Evolutionary conservation across 2,329 filamentous ascomycete genomes (phyloP), one percentile per base, ranked within the genome.

Genomic region (Paecilomyces fulvus): DNA sequence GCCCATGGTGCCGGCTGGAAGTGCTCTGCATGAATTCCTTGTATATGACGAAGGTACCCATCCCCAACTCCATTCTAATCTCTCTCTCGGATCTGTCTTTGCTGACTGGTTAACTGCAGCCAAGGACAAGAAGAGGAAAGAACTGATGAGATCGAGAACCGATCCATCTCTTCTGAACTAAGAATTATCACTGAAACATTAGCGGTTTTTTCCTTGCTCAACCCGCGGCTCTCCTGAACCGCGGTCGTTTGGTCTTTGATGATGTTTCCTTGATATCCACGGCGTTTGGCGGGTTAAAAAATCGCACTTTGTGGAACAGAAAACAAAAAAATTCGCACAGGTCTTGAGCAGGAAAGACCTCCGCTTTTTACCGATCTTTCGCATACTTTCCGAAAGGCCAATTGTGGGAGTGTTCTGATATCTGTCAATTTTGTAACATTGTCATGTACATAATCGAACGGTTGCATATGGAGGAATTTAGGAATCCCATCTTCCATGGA

Each of bases 1-100:
- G 67, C 94, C 94, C 37, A 97, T 97, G 94, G 94, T 99, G 51
- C 92, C 92, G 3, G 87, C 84, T 43, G 94, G 94, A 37, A 87
- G 83, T 60, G 92, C 82, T 58, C 80, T 99, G 66, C 90, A 97
- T 71, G 94, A 97, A 75, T 96, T 97, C 77, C 80, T 97, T 70
- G 83, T 92, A 17, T 96, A 90, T 75, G 90, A 95, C 72, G 81
- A 85, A 77, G 83, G 84, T 87, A 80, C 25, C 25, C 21, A 21
- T 21, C 21, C 21, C 25, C 25, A 7, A 43, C 6, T 3, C n/a
- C 3, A 43, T 43, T 43, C 33, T 57, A 64, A 56, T 52, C 1
- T 51, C 46, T 43, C n/a, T 21, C 11, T n/a, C n/a, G n/a, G 46
- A 51, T 61, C 52, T 12, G 30, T 49, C 55, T 46, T 37, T 53